Evolutionary conservation across 768 basidiomycete species (phyloP), one percentile per base, ranked within the genome.

Genomic region (Mycena vulgaris): DNA sequence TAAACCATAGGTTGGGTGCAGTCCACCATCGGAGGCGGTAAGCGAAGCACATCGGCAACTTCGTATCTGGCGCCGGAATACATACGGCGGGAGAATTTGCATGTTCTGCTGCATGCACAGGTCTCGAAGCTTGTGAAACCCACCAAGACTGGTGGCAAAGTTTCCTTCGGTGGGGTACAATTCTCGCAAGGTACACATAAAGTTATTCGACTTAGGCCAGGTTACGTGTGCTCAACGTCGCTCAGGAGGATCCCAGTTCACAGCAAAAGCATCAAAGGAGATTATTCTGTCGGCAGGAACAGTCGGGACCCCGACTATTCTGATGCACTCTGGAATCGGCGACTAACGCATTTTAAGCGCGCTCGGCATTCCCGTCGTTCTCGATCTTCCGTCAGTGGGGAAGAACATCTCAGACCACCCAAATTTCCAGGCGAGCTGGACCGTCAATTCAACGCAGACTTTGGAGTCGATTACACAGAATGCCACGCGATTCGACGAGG

Each of bases 281-380:
- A 63, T 83, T 28, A 78, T 82, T 33, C 70, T 82, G 17, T 80
- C 81, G 2, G 80, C 80, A 11, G 82, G 82, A 11, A 53, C 80
- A 4, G 66, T 81, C 64, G 78, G 77, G 17, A 80, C 79, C 5
- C 76, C 80, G 17, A 62, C 68, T 17, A 77, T 81, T 16, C 56
- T 81, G 11, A 42, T 80, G 67, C 66, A 75, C 28, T 81, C 80
- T 21, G 80, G 80, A n/a, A 79, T 82, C 28, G 80, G 80, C 19
- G 73, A 77, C 31, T 47, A 40, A 35, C 39, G 59, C 17, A 57
- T 64, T 2, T 68, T 80, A 11, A 30, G 48, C 17, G 39, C 47
- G 2, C 48, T 76, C 10, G 72, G 73, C 33, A 76, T 78, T 48
- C 53, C 66, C 3, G 49, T 70, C n/a, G 28, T 75, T 25, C 51